Conservation (phyloP, 108 stramenopile genomes). For the Skeletonema tropicum region DNA sequence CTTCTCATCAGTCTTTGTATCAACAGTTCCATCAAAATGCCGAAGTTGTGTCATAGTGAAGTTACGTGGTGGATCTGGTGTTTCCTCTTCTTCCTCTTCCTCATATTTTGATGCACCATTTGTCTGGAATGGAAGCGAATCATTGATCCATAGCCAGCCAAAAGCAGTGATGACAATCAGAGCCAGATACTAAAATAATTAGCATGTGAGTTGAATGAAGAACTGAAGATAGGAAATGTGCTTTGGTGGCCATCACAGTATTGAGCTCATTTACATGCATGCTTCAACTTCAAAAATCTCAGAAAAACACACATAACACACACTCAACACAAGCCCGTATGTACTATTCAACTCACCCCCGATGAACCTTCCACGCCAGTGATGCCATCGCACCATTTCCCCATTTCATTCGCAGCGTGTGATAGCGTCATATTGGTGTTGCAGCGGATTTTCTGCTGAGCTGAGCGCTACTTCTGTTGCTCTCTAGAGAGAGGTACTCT, state of each 20-base stretch:
- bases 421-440: constrained; percentile 30
- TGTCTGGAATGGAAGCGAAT: constrained; percentile 26
- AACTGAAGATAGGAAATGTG: neutral
- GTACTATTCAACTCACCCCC: constrained; percentile 41
- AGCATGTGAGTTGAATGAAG: constrained; percentile 16
- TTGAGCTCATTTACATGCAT: neutral
- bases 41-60: constrained; percentile 81
- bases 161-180: constrained; percentile 36
- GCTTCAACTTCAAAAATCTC: neutral
- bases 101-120: constrained; percentile 36
- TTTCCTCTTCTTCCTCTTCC: constrained; percentile 57
- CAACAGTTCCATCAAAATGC: constrained; percentile 77
- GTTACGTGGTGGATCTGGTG: constrained; percentile 77
- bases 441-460: neutral
- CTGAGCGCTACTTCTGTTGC: too few relatives aligned
- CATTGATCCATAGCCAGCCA: constrained; percentile 47
- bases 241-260: neutral
- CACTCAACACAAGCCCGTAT: neutral
- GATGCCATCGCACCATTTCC: constrained; percentile 46
- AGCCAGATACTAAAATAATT: constrained; percentile 34
- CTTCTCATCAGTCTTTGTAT: constrained; percentile 67
- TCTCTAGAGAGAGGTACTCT: too few relatives aligned
- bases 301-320: constrained; percentile 1
- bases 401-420: constrained; percentile 47
- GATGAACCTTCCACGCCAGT: constrained; percentile 48